Evolutionary conservation across 345 rosid species (phyloP), one percentile per base, ranked within the genome.

Genomic region (Euphorbia pulcherrima): DNA sequence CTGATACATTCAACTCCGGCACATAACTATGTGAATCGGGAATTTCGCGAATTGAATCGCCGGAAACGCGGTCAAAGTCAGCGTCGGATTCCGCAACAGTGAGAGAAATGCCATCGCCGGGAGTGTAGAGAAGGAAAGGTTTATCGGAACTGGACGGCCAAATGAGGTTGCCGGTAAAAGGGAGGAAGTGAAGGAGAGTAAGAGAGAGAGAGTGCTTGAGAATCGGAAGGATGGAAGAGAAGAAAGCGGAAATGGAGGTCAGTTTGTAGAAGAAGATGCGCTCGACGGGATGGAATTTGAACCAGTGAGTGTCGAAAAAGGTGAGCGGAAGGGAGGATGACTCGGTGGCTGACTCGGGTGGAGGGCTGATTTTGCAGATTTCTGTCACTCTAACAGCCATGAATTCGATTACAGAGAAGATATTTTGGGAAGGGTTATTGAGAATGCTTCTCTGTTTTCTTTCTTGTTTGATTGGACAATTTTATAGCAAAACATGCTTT

Each of bases 131-230:
- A 59, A 70, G 24, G 61, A 62, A 33, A 27, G 74, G 68, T 4
- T 18, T 24, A 23, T 14, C 47, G 8, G 65, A 23, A 14, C 61
- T 0, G 14, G 20, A 23, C 1, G 74, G 68, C 74, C 74, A 71
- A 16, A 41, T 14, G 48, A 71, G 54, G 17, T 54, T 54, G 14
- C 74, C 74, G 47, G 74, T 68, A 35, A 71, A 29, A 12, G 63
- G 68, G 56, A 64, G 56, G 64, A 39, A 71, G 24, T 53, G 62
- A n/a, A 37, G 40, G 61, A 70, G 68, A 53, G 68, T 41, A 20
- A 35, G 41, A 11, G 74, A 51, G 53, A 70, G 74, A 11, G 74
- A 62, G 26, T 44, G 41, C 29, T 62, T 71, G 13, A 71, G 64
- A 8, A 10, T 29, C 14, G 62, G 62, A 17, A 70, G 26, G 17